Conservation (phyloP, 345 rosid species). For the Theobroma cacao region DNA sequence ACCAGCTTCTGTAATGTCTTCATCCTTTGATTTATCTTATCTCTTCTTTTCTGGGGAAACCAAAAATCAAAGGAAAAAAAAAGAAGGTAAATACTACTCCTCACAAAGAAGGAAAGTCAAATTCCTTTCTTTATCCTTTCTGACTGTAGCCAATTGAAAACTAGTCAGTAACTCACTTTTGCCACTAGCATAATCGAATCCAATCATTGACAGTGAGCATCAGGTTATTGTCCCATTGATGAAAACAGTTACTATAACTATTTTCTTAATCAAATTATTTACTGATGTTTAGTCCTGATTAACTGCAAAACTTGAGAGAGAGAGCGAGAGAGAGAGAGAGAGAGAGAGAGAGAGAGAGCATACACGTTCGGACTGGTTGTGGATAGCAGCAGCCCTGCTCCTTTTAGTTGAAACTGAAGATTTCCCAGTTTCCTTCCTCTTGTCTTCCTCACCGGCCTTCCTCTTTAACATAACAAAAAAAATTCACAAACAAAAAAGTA, state of each 20-base stretch:
- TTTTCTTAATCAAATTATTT: not conserved
- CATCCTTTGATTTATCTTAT: constrained; percentile 95
- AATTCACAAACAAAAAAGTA: not conserved
- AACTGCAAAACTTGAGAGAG: not conserved
- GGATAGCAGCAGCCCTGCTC: constrained; percentile 93
- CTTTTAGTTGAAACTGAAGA: constrained; percentile 75
- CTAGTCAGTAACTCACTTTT: not conserved
- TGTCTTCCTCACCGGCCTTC: constrained; percentile 36
- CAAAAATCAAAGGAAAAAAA: not conserved
- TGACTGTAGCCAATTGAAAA: not conserved
- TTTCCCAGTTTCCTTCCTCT: constrained; percentile 45
- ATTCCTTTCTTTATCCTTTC: not conserved
- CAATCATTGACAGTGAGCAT: not conserved
- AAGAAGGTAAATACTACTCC: not conserved
- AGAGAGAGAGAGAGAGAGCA: not conserved
- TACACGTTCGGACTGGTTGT: constrained; percentile 98
- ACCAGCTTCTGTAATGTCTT: constrained; percentile 94
- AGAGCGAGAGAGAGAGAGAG: not conserved
- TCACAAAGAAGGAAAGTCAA: not conserved
- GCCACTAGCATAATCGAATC: not conserved
- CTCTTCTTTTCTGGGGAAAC: constrained; percentile 80
- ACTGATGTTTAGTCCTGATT: not conserved
- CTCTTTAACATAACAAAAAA: constrained; percentile 20
- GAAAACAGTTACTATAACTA: no score
- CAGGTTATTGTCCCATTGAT: not conserved